Base-by-base conservation (phyloP, 2,329 filamentous ascomycete genomes). In the Aspergillus sp. region DNA sequence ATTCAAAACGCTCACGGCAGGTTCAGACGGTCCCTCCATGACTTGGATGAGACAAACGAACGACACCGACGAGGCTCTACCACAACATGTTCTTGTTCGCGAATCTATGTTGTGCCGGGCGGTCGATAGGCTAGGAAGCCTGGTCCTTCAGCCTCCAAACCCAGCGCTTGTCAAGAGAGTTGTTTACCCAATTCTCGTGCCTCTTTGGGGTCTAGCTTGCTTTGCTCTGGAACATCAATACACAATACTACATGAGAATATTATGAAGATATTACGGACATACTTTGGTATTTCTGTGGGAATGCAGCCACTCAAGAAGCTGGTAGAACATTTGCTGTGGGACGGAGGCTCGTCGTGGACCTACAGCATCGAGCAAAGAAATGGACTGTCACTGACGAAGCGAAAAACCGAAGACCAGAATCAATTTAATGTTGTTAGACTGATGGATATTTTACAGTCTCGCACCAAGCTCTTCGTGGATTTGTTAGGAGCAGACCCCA, bases 91-190 rank as follows among this genome's bases (percentile, higher is more conserved):
- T 10, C 6, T 75, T n/a, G 68, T 75, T 6, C 54, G 64, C 20
- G 68, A 71, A 29, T 42, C 62, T 12, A 64, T 66, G n/a, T 56
- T 79, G 18, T 39, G 64, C 1, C 53, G 74, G 22, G 72, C 75
- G 6, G 45, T 80, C 18, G 60, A 74, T 31, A 73, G 77, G 51
- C 53, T 80, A n/a, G 65, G 64, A 36, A 70, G 64, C 6, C 60
- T 80, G n/a, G 67, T 72, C 7, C 60, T 77, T 24, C 74, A 77
- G 36, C 77, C 78, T 62, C 77, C 77, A 16, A 79, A 78, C 56
- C 77, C 77, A 16, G 72, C 73, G 4, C 71, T 80, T 16, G 74
- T 78, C 18, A 79, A 77, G 58, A 72, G 77, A 52, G 63, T 78
- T 7, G 64, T 79, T 3, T 70, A 71, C 47, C 77, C 76, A 4